Evolutionary conservation across 192 early-diverging fungal species (phyloP).

Genomic region (Obelidium mucronatum): DNA sequence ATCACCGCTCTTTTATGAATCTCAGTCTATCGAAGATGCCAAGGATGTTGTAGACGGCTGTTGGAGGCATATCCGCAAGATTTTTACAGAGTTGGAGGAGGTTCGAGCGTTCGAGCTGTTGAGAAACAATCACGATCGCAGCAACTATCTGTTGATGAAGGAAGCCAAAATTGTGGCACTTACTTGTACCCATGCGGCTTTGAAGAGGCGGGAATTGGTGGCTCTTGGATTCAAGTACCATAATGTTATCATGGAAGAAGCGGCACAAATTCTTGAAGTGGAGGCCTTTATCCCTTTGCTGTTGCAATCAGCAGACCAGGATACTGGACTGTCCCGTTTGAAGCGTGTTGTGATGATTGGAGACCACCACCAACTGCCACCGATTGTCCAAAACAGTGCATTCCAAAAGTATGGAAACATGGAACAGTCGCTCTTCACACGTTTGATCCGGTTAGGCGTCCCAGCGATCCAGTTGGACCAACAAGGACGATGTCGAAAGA

Average conservation of each 20-base stretch:
- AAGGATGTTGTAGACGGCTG: constrained; percentile 77
- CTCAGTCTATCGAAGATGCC: constrained; percentile 56
- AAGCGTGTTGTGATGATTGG: constrained; percentile 95
- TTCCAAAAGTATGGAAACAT: constrained; percentile 89
- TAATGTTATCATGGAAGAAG: constrained; percentile 97
- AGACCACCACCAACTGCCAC: constrained; percentile 97
- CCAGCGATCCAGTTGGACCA: constrained; percentile 86
- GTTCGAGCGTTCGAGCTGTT: constrained; percentile 95
- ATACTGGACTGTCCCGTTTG: constrained; percentile 68
- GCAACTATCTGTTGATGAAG: constrained; percentile 92
- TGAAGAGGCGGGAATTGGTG: constrained; percentile 88
- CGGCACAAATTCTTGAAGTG: constrained; percentile 93
- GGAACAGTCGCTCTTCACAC: constrained; percentile 94
- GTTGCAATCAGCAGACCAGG: constrained; percentile 67
- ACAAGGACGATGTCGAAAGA: constrained; percentile 84
- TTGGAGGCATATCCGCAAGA: constrained; percentile 75
- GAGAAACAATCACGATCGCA: constrained; percentile 75
- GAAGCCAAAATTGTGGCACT: constrained; percentile 97
- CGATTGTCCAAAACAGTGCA: constrained; percentile 89
- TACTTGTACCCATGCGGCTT: constrained; percentile 96
- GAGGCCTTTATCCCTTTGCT: constrained; percentile 94
- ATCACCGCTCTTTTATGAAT: constrained; percentile 71
- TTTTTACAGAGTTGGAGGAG: constrained; percentile 90
- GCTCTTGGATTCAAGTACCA: constrained; percentile 93
- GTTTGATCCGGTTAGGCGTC: constrained; percentile 93